A percentile compares a stretch with the other conserved stretches of the same genome.
Conservation (phyloP, 192 early-diverging fungal genomes). For the Bifiguratus adelaidae region DNA sequence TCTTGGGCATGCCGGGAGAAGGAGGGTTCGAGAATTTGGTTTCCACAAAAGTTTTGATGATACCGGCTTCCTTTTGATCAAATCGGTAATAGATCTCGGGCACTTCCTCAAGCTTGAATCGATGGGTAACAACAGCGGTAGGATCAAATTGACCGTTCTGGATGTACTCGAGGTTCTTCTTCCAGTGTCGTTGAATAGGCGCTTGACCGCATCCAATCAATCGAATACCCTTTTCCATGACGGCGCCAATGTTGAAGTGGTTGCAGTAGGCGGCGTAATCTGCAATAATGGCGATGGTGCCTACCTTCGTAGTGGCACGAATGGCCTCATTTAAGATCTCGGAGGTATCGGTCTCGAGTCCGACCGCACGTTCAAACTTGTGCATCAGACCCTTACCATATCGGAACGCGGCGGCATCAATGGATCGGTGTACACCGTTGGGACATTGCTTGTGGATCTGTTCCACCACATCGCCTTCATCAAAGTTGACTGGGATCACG, state of each 20-base stretch:
- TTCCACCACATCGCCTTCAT: constrained; percentile 12
- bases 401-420: constrained; percentile 43
- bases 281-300: constrained; percentile 35
- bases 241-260: constrained; percentile 21
- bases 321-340: constrained; percentile 33
- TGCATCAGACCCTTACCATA: constrained; percentile 33
- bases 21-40: no score
- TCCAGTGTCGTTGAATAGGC: constrained; percentile 34
- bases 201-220: constrained; percentile 27
- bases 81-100: constrained; percentile 26
- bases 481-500: constrained; percentile 18
- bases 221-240: constrained; percentile 31
- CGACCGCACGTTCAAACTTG: constrained; percentile 24
- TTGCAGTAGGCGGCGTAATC: constrained; percentile 35
- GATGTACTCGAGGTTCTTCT: constrained; percentile 17
- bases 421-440: constrained; percentile 32
- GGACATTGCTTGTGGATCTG: constrained; percentile 20
- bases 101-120: constrained; percentile 21
- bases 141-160: constrained; percentile 27
- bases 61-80: constrained; percentile 29
- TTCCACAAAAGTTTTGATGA: constrained; percentile 34
- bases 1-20: no score
- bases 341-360: constrained; percentile 36
- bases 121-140: constrained; percentile 31
- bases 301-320: constrained; percentile 24